phyloP scores from a whole-genome alignment of 768 basidiomycete genomes.

The Lanmaoa rubissima region DNA sequence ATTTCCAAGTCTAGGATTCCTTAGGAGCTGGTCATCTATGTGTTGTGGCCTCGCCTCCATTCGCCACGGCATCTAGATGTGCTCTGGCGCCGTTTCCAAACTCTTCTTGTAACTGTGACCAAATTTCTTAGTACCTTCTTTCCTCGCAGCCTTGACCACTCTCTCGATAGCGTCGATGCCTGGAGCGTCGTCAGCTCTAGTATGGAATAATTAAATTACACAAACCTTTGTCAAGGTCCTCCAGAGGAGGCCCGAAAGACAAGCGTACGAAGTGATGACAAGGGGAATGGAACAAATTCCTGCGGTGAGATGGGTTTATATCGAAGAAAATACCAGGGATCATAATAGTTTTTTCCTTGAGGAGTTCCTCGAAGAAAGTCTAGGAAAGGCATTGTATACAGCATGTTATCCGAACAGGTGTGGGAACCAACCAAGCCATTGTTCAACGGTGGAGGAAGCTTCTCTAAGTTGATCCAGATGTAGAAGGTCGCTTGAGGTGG shows the following conservation, averaged over 20 bases:
- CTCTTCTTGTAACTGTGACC: constrained; percentile 73
- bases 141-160: constrained; percentile 68
- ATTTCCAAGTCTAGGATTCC: neutral
- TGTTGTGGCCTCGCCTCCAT: too few relatives aligned
- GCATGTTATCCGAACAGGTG: neutral
- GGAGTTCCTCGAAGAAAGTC: constrained; percentile 93
- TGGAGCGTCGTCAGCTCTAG: constrained; percentile 21
- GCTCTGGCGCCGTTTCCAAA: constrained; percentile 35
- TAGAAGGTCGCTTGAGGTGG: constrained; percentile 88
- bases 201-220: neutral
- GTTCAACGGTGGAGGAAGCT: constrained; percentile 77
- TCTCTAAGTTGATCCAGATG: constrained; percentile 87
- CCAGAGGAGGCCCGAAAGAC: constrained; percentile 80
- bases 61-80: constrained; percentile 18
- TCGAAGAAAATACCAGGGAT: constrained; percentile 92
- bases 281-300: constrained; percentile 87
- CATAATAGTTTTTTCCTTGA: constrained; percentile 88
- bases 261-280: constrained; percentile 89
- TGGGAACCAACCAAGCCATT: constrained; percentile 69
- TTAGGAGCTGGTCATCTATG: neutral
- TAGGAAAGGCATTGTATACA: constrained; percentile 22
- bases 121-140: constrained; percentile 55
- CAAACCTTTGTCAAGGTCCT: constrained; percentile 73
- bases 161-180: constrained; percentile 85
- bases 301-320: constrained; percentile 72